These are phyloP conservation scores for Rosa hybrid DNA, from an alignment of 331 rosid species.

Conservation along the genomic window DNA sequence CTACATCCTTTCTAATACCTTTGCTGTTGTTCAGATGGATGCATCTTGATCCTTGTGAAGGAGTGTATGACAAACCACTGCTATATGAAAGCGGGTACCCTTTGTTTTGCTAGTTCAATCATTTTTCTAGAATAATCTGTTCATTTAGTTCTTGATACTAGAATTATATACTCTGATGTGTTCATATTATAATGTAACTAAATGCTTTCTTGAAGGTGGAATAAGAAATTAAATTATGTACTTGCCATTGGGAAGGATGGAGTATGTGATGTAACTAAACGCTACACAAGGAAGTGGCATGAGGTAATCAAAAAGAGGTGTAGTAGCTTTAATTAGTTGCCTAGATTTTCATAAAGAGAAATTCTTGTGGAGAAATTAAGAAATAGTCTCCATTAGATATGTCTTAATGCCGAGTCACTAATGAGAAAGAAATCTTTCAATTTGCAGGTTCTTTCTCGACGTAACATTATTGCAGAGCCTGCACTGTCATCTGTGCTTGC, in stretches of 20 bases:
- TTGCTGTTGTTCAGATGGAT: conserved; percentile 70
- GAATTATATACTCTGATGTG: background rate
- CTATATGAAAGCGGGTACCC: conserved; percentile 91
- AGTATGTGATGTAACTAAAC: conserved; percentile 81
- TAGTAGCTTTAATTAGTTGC: conserved; percentile 2
- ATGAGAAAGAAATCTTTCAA: conserved; percentile 8
- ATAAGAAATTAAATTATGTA: conserved; percentile 69
- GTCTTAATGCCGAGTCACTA: conserved; percentile 17
- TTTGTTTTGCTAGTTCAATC: background rate
- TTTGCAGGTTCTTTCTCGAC: conserved; percentile 73
- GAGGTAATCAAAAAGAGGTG: conserved; percentile 51
- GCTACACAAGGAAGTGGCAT: conserved; percentile 90
- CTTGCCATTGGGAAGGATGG: conserved; percentile 83
- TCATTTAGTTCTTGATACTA: conserved; percentile 25
- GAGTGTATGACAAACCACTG: conserved; percentile 77
- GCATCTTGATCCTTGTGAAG: conserved; percentile 98
- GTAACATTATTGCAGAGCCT: conserved; percentile 57
- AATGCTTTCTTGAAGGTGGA: conserved; percentile 62
- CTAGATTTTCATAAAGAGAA: conserved; percentile 4
- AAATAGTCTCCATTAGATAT: background rate
- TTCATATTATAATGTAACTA: conserved; percentile 7
- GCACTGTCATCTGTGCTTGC: conserved; percentile 54
- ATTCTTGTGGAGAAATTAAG: background rate
- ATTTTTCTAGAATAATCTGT: conserved; percentile 20
- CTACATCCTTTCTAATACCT: conserved; percentile 22